Percentiles rank a stretch among this genome's conserved stretches.
These are phyloP conservation scores for Diversispora epigaea DNA, from an alignment of 192 early-diverging fungal species.

Conservation along the genomic window DNA sequence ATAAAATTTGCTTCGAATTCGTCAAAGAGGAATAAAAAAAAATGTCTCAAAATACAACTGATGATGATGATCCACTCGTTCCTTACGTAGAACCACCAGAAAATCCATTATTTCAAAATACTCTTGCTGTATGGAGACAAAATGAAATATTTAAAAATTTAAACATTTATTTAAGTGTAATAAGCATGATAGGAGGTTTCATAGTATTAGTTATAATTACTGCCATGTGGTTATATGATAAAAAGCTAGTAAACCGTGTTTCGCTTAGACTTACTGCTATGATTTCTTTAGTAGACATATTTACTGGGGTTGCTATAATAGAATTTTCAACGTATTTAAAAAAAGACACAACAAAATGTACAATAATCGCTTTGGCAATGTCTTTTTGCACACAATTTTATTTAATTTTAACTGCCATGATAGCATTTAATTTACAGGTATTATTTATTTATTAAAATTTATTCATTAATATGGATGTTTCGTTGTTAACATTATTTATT, in stretches of 20 bases:
- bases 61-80: background rate
- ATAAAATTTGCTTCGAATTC: no score
- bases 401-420: constrained; percentile 14
- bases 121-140: background rate
- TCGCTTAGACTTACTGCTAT: constrained; percentile 12
- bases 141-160: background rate
- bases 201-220: constrained; percentile 20
- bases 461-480: background rate
- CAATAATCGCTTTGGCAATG: background rate
- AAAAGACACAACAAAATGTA: background rate
- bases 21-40: no score
- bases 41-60: background rate
- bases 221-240: constrained; percentile 14
- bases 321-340: background rate
- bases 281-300: constrained; percentile 21
- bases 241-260: constrained; percentile 12
- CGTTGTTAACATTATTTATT: background rate
- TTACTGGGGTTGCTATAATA: background rate
- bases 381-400: constrained; percentile 10
- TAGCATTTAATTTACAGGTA: constrained; percentile 27
- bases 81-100: background rate
- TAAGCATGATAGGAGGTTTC: constrained; percentile 7
- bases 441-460: background rate
- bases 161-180: constrained; percentile 1
- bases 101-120: background rate